Evolutionary conservation across 192 early-diverging fungal species (phyloP).

Genomic region (Coemansia sp.): DNA sequence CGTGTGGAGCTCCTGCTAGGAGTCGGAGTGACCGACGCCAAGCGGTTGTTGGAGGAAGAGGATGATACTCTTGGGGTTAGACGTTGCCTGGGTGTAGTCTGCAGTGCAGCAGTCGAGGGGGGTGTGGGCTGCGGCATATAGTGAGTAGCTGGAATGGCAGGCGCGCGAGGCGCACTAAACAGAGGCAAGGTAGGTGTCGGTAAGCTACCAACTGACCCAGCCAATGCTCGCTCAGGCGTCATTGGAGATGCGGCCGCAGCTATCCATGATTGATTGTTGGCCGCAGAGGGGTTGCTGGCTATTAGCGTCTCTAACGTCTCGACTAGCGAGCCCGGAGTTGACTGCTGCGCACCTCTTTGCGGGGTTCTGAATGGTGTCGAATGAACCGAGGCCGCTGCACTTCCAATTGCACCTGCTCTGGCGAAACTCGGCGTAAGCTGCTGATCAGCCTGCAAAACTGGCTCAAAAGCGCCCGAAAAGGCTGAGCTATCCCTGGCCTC

Average conservation of each 20-base stretch:
- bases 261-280: not conserved
- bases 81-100: not conserved
- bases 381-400: not conserved
- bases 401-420: not conserved
- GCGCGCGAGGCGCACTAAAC: not conserved
- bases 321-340: not conserved
- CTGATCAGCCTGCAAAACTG: not conserved
- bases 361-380: slow-evolving; percentile 6
- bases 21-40: not conserved
- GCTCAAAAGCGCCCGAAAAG: not conserved
- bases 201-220: not conserved
- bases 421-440: not conserved
- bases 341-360: not conserved
- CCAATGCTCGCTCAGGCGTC: slow-evolving; percentile 1
- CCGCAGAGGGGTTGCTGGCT: slow-evolving; percentile 1
- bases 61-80: not conserved
- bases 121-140: not conserved
- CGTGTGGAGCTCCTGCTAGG: not conserved
- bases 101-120: not conserved
- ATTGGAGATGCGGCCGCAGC: slow-evolving; percentile 5
- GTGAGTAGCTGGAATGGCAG: not conserved
- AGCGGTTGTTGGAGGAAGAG: not conserved
- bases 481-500: not conserved
- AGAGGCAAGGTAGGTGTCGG: not conserved
- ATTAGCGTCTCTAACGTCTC: slow-evolving; percentile 13